phyloP scores from a whole-genome alignment of 257 asterid genomes.

The Henckelia pumila region DNA sequence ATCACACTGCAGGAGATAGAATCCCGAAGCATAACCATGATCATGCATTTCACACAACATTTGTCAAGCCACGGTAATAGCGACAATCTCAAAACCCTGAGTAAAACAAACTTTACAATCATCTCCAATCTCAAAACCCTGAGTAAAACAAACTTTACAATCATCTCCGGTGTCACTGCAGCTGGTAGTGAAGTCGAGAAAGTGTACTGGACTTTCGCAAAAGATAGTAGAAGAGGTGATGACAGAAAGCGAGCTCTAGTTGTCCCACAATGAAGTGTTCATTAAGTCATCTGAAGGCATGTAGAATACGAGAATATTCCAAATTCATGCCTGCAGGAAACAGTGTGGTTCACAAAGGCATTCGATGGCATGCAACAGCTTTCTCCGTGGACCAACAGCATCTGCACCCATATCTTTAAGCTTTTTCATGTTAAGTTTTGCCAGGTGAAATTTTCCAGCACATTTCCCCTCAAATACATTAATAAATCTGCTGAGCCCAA shows the following conservation, averaged over 20 bases:
- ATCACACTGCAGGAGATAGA: no score
- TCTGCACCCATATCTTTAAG: constrained; percentile 83
- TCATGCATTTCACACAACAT: no score
- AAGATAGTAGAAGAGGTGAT: background rate
- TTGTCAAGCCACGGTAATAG: no score
- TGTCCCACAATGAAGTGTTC: background rate
- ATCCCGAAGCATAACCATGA: no score
- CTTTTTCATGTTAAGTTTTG: constrained; percentile 73
- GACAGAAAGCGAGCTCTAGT: background rate
- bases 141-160: no score
- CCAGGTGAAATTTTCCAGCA: constrained; percentile 65
- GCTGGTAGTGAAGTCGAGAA: background rate
- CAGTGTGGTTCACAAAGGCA: constrained; percentile 91
- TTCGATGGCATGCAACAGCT: constrained; percentile 86
- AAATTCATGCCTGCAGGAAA: constrained; percentile 40
- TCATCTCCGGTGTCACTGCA: no score
- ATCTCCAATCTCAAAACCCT: no score
- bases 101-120: no score
- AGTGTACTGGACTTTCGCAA: background rate
- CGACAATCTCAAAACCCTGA: no score
- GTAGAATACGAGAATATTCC: background rate
- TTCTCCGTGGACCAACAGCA: constrained; percentile 91
- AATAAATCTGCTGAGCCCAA: constrained; percentile 67
- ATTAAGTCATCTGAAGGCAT: background rate
- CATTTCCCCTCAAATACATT: constrained; percentile 52